Percentiles rank a stretch among this genome's conserved stretches.
Conservation (phyloP, 805 yeast species). For the Saccharomycopsis amapae region DNA sequence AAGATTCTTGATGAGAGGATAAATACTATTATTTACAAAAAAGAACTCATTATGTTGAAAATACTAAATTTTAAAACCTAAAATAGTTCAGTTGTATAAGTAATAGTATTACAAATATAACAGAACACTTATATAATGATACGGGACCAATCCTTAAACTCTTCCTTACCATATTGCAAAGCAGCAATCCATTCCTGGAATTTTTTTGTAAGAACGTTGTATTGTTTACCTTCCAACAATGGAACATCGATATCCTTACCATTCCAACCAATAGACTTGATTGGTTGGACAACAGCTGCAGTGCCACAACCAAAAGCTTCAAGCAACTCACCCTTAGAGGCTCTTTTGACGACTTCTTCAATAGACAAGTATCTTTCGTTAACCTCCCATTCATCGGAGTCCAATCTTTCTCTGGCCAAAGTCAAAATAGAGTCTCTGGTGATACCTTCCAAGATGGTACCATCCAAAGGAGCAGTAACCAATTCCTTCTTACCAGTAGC, state of each 20-base stretch:
- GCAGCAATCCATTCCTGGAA: slow-evolving; percentile 81
- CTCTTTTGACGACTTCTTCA: slow-evolving; percentile 68
- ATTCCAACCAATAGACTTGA: slow-evolving; percentile 76
- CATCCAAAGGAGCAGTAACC: slow-evolving; percentile 94
- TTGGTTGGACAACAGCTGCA: slow-evolving; percentile 95
- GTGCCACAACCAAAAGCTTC: slow-evolving; percentile 98
- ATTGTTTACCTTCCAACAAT: slow-evolving; percentile 67
- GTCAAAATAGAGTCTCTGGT: slow-evolving; percentile 83
- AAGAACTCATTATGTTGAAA: too few relatives aligned
- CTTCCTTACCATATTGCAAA: slow-evolving; percentile 82
- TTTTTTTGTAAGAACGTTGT: slow-evolving; percentile 68
- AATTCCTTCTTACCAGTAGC: slow-evolving; percentile 80
- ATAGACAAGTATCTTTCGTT: slow-evolving; percentile 82
- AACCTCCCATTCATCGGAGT: slow-evolving; percentile 71
- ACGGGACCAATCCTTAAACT: slow-evolving; percentile 44
- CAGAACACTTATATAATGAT: background rate
- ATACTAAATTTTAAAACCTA: too few relatives aligned
- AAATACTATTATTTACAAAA: too few relatives aligned
- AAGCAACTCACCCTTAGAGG: slow-evolving; percentile 72
- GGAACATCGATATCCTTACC: slow-evolving; percentile 74
- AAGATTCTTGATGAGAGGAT: too few relatives aligned
- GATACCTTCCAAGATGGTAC: slow-evolving; percentile 94
- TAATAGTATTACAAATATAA: too few relatives aligned
- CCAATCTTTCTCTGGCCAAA: slow-evolving; percentile 69
- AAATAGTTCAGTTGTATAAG: too few relatives aligned